These are phyloP conservation scores for Curvularia lunata DNA, from an alignment of 2,329 filamentous ascomycete genomes.

Conservation along the genomic window DNA sequence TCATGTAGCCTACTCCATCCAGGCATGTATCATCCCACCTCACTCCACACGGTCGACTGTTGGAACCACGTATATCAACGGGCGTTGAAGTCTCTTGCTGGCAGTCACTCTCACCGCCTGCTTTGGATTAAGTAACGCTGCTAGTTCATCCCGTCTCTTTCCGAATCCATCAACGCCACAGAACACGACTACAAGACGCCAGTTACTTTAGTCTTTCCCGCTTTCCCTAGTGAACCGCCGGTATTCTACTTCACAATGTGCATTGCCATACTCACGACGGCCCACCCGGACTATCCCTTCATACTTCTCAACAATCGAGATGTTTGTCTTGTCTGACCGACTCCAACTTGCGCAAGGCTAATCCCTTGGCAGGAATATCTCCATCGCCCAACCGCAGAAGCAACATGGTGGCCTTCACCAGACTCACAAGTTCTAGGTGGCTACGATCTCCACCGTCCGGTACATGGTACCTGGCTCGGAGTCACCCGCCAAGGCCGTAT, in stretches of 20 bases:
- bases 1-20: constrained; percentile 11
- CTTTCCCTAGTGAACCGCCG: background rate
- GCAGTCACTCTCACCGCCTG: constrained; percentile 38
- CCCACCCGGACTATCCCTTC: constrained; percentile 57
- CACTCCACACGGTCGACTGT: constrained; percentile 32
- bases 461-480: constrained; percentile 69
- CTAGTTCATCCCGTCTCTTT: constrained; percentile 17
- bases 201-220: background rate
- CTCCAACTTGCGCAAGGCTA: background rate
- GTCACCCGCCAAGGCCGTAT: constrained; percentile 66
- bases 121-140: constrained; percentile 16
- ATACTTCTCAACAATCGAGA: constrained; percentile 60
- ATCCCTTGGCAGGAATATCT: constrained; percentile 61
- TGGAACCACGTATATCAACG: constrained; percentile 43
- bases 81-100: constrained; percentile 22
- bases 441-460: constrained; percentile 65
- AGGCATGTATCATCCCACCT: constrained; percentile 37
- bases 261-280: constrained; percentile 57
- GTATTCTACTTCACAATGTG: constrained; percentile 46
- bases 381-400: constrained; percentile 64
- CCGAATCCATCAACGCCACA: constrained; percentile 17
- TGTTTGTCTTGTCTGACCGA: constrained; percentile 35
- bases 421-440: constrained; percentile 64
- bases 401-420: constrained; percentile 65
- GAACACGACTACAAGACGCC: background rate